phyloP scores from a whole-genome alignment of 2,329 filamentous ascomycete species.

The Clonostachys solani region DNA sequence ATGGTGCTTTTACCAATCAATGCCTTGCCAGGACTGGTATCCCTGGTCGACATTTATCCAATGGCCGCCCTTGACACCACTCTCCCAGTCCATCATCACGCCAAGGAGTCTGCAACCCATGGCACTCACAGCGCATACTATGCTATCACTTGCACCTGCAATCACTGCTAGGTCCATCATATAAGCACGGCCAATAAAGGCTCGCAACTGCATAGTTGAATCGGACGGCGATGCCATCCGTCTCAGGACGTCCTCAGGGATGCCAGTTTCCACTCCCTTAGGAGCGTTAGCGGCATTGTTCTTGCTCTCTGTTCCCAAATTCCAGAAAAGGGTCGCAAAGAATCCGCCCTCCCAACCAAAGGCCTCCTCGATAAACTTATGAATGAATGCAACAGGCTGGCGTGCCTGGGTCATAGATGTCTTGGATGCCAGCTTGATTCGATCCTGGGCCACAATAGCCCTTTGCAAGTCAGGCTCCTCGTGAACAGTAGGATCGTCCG shows the following conservation, averaged over 20 bases:
- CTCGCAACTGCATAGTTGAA: slow-evolving; percentile 62
- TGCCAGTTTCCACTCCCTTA: slow-evolving; percentile 13
- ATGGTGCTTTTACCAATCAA: slow-evolving; percentile 22
- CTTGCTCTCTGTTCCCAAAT: slow-evolving; percentile 52
- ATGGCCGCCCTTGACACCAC: slow-evolving; percentile 49
- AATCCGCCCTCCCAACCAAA: slow-evolving; percentile 89
- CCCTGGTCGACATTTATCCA: slow-evolving; percentile 81
- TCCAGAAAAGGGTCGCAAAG: slow-evolving; percentile 78
- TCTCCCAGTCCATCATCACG: slow-evolving; percentile 86
- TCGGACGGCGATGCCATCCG: slow-evolving; percentile 29
- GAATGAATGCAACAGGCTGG: slow-evolving; percentile 21
- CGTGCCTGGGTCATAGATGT: slow-evolving; percentile 32
- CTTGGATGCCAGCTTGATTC: slow-evolving; percentile 71
- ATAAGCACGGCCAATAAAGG: slow-evolving; percentile 76
- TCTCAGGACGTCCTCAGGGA: slow-evolving; percentile 14
- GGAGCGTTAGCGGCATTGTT: slow-evolving; percentile 30
- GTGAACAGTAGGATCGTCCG: slow-evolving; percentile 77
- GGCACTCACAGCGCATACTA: slow-evolving; percentile 74
- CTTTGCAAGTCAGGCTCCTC: slow-evolving; percentile 58
- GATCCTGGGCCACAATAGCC: slow-evolving; percentile 64
- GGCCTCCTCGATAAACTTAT: slow-evolving; percentile 50
- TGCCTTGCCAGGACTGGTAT: slow-evolving; percentile 52
- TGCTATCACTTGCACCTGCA: slow-evolving; percentile 59
- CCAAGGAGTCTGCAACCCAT: slow-evolving; percentile 70
- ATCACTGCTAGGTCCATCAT: slow-evolving; percentile 76